phyloP scores from a whole-genome alignment of 2,329 filamentous ascomycete species.

The Magnaporthiopsis rhizophila region DNA sequence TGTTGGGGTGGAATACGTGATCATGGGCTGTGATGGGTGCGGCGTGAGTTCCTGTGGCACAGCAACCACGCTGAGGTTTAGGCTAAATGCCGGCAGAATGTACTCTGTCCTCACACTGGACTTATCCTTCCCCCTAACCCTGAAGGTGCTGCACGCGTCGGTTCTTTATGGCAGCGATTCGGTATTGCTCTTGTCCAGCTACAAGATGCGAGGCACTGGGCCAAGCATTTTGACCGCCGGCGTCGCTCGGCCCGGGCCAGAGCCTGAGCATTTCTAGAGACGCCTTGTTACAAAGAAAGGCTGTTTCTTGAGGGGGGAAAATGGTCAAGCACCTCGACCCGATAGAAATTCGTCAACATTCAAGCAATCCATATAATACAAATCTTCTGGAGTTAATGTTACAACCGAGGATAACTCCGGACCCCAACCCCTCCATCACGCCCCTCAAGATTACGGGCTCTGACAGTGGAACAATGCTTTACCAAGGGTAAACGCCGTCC shows the following conservation, averaged over 20 bases:
- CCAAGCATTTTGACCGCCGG: too few species aligned
- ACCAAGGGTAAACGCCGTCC: slow-evolving; percentile 4
- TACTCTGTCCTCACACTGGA: not conserved
- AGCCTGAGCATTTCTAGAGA: too few species aligned
- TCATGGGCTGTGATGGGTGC: not conserved
- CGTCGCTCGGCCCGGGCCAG: too few species aligned
- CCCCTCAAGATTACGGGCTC: not conserved
- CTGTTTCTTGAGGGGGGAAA: too few species aligned
- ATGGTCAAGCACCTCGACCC: too few species aligned
- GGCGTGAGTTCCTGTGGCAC: not conserved
- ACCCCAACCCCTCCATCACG: not conserved
- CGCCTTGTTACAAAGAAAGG: too few species aligned
- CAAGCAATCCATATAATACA: too few species aligned
- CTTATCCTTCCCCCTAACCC: not conserved
- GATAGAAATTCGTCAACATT: too few species aligned
- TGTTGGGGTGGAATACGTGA: not conserved
- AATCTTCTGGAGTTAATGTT: not conserved
- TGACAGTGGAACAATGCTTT: not conserved
- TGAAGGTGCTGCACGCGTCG: too few species aligned
- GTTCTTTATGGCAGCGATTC: too few species aligned
- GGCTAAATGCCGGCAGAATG: not conserved
- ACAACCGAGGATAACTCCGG: not conserved
- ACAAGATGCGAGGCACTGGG: too few species aligned
- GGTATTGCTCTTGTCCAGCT: too few species aligned
- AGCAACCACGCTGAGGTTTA: not conserved